Evolutionary conservation across 805 yeast genomes (phyloP), one percentile per base, ranked within the genome.

Genomic region (Yamadazyma akitaensis): DNA sequence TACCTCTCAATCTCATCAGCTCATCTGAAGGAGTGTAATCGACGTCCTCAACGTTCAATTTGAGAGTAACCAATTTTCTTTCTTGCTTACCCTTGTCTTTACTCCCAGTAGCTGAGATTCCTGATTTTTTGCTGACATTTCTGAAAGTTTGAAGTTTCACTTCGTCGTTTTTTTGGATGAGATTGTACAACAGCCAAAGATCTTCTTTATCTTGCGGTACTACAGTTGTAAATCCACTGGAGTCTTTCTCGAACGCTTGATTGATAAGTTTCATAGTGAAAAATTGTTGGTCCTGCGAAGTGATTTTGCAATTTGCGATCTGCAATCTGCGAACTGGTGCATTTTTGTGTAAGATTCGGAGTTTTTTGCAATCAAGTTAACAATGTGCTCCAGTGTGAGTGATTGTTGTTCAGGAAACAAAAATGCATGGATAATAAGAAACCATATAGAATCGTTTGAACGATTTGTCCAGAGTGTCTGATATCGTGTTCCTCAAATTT

Each of bases 181-280:
- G 69, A 59, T 92, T 94, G 70, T 89, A 89, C 3, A 88, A 60
- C 21, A 86, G 82, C 89, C 97, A 94, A 50, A 94, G 72, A 63
- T 92, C 99, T 56, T 92, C 97, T 40, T 85, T 80, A 57, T 94
- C 98, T 58, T 91, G 86, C 0, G 97, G 91, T 3, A 81, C 68
- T 17, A 92, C 62, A 0, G 86, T 75, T 3, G 57, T 51, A 21
- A 41, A 50, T 8, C 57, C 54, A 42, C 51, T 47, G 11, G 50
- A 43, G 45, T 53, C 50, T 24, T 53, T 57, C 21, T 56, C 61
- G 35, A 57, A 55, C 11, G 53, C 57, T 48, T 78, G 76, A 5
- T 73, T 62, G 2, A 82, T 53, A 26, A 84, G 64, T 60, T 82
- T 84, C 91, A 84, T 58, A 18, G 16, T 12, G 32, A 28, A 28